Percentiles rank a stretch among this genome's conserved stretches.
phyloP scores from a whole-genome alignment of 2,329 filamentous ascomycete genomes.

The Calonectria naviculata region DNA sequence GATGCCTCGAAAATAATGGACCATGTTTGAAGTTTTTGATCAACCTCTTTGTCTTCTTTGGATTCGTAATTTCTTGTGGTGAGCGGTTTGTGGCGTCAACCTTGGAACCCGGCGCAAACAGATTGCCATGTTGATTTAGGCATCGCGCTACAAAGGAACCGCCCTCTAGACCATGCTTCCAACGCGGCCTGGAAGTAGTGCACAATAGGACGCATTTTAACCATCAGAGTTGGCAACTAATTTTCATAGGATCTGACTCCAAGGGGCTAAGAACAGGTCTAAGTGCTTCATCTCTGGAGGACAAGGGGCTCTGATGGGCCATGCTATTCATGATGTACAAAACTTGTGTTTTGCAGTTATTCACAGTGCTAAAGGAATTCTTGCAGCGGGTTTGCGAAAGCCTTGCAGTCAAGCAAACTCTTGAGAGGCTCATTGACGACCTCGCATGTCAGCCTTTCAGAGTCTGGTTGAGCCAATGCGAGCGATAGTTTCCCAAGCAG shows the following conservation, averaged over 20 bases:
- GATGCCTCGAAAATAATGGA: conserved; percentile 15
- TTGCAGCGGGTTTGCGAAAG: too few relatives aligned
- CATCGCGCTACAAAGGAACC: background rate
- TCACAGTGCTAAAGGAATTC: too few relatives aligned
- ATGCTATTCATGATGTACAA: too few relatives aligned
- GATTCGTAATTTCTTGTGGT: background rate
- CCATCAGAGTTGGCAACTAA: background rate
- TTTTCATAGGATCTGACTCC: background rate
- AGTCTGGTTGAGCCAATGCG: too few relatives aligned
- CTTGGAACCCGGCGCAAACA: background rate
- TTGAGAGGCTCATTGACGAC: too few relatives aligned
- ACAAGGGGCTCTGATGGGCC: too few relatives aligned
- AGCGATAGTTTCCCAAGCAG: too few relatives aligned
- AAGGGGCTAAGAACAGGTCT: too few relatives aligned
- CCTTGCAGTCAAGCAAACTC: too few relatives aligned
- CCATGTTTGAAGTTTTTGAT: conserved; percentile 4
- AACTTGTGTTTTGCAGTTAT: too few relatives aligned
- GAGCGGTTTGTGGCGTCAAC: background rate
- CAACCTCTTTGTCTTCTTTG: background rate
- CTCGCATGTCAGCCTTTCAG: too few relatives aligned
- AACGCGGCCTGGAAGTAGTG: background rate
- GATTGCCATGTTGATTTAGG: background rate
- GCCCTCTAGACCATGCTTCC: background rate
- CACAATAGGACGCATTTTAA: background rate
- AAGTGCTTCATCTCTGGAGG: too few relatives aligned